These are phyloP conservation scores for Lactarius quietus DNA, from an alignment of 768 basidiomycete genomes.

Conservation along the genomic window DNA sequence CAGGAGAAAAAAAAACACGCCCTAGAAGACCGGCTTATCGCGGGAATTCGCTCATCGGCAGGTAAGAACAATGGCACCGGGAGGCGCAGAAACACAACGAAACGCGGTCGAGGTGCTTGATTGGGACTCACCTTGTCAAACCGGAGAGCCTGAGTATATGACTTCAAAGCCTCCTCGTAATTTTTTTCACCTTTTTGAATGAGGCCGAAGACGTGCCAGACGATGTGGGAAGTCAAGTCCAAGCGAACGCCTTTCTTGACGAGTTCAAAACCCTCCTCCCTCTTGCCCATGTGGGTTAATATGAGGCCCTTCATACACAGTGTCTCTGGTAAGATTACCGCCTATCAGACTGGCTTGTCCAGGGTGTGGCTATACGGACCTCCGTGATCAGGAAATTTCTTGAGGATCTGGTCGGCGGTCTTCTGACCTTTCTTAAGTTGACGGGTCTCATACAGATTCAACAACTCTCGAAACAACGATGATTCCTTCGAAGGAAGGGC, in stretches of 20 bases:
- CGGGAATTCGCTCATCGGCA: neutral
- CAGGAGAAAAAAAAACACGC: slow-evolving; percentile 3
- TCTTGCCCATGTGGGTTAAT: slow-evolving; percentile 71
- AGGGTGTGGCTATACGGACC: slow-evolving; percentile 44
- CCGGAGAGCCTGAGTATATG: slow-evolving; percentile 83
- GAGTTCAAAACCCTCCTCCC: slow-evolving; percentile 77
- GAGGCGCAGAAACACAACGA: slow-evolving; percentile 8
- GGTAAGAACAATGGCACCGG: neutral
- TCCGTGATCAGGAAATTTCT: slow-evolving; percentile 94
- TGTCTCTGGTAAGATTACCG: slow-evolving; percentile 58
- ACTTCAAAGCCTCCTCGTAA: slow-evolving; percentile 90
- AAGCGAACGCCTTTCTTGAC: slow-evolving; percentile 80
- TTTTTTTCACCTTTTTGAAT: slow-evolving; percentile 93
- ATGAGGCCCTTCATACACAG: slow-evolving; percentile 95
- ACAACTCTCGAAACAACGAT: slow-evolving; percentile 78
- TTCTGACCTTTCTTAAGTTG: slow-evolving; percentile 89
- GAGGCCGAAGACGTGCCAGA: slow-evolving; percentile 97
- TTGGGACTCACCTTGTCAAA: slow-evolving; percentile 73
- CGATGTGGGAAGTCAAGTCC: slow-evolving; percentile 87
- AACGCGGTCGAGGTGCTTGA: neutral
- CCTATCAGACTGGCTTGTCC: slow-evolving; percentile 16
- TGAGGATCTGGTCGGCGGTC: slow-evolving; percentile 89
- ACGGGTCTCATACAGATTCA: slow-evolving; percentile 84
- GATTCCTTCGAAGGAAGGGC: slow-evolving; percentile 79
- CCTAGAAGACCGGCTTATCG: neutral